A percentile compares a stretch with the other conserved stretches of the same genome.
Evolutionary conservation across 129 eudicot species (phyloP).

Genomic region (Chrysanthemum makinoi): DNA sequence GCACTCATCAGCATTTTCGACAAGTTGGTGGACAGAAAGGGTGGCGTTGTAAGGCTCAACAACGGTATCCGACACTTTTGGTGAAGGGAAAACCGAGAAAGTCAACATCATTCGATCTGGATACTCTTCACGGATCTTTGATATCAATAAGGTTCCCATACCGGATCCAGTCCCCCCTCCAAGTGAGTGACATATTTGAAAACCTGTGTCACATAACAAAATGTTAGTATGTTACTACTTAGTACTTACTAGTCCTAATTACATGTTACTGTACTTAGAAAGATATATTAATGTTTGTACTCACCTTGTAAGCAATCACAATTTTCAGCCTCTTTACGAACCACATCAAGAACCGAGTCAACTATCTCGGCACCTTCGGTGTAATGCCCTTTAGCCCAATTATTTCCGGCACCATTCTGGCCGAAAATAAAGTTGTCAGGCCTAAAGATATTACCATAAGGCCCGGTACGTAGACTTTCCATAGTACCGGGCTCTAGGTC

Average conservation of each 20-base stretch:
- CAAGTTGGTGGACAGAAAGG: constrained; percentile 81
- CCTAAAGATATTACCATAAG: constrained; percentile 71
- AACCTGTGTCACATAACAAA: constrained; percentile 36
- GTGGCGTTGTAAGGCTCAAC: constrained; percentile 92
- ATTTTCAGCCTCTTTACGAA: constrained; percentile 81
- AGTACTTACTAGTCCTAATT: background rate
- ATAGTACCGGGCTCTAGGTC: constrained; percentile 89
- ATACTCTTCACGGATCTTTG: constrained; percentile 83
- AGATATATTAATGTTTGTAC: background rate
- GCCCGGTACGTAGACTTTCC: constrained; percentile 71
- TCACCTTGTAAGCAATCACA: constrained; percentile 86
- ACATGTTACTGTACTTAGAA: background rate
- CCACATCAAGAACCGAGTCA: constrained; percentile 84
- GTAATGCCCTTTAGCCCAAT: constrained; percentile 86
- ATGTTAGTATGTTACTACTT: background rate
- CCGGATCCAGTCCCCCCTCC: constrained; percentile 89
- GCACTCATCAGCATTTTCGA: constrained; percentile 88
- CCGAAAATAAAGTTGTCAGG: constrained; percentile 82
- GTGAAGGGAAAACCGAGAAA: constrained; percentile 84
- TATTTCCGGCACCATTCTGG: constrained; percentile 81
- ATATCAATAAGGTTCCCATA: constrained; percentile 77
- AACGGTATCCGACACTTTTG: constrained; percentile 83
- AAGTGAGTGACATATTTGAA: constrained; percentile 79
- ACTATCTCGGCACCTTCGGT: constrained; percentile 84
- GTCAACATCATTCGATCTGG: constrained; percentile 91